Base-by-base conservation (phyloP, 2,329 filamentous ascomycete genomes). In the Colletotrichum orchidophilum region DNA sequence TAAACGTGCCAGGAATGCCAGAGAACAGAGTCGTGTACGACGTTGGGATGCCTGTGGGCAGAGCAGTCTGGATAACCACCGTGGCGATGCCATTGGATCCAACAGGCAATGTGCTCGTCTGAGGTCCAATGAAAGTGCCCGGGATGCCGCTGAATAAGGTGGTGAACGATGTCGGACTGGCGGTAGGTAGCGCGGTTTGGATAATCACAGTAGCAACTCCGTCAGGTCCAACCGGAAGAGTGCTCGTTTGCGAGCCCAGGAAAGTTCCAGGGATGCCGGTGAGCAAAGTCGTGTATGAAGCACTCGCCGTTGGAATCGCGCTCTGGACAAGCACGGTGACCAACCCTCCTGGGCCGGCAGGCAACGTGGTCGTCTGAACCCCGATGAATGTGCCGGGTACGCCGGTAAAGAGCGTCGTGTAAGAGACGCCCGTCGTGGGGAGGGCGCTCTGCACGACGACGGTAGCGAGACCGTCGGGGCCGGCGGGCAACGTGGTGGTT, bases 61-160 rank as follows among this genome's bases (percentile, higher is more conserved):
- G 24, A 18, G 66, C 66, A 9, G 61, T 70, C 31, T 70, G 66
- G 5, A 70, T 21, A 1, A 70, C 21, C 7, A 70, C 62, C 1
- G 66, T 70, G 11, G 33, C 62, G 5, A 70, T 18, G 1, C 66
- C 66, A 3, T 70, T 39, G n/a, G n/a, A 12, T 7, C 66, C 66
- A 6, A n/a, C 46, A 4, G 66, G 62, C 5, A 70, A 33, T 3
- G 66, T 70, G 6, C 31, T 66, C 15, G 54, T 35, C 4, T 27
- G 33, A 2, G 54, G 15, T 4, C 61, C 66, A 4, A 26, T 13
- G 11, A 70, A 70, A 1, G 59, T 68, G 13, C 61, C 66, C 1
- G 66, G 61, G 8, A 70, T 18, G 8, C 66, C 66, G 13, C 33
- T 42, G 42, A 52, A 49, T 1, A 62, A 2, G 3, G 59, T 62